Conservation (phyloP, 1,139 yeast genomes). For the Williopsis jadinii region DNA sequence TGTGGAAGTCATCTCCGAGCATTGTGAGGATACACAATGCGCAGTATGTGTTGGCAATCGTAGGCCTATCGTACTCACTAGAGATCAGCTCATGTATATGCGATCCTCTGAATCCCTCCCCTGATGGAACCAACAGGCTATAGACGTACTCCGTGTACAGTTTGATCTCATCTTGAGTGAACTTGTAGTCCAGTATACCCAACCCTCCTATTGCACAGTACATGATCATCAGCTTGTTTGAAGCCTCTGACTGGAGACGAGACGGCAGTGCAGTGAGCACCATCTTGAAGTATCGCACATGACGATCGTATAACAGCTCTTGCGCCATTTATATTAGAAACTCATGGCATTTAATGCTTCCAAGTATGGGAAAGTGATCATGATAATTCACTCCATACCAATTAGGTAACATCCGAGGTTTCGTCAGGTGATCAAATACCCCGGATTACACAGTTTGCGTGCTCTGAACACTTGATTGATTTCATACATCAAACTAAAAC, state of each 20-base stretch:
- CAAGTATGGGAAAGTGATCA: too few relatives aligned
- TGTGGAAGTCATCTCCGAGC: slow-evolving; percentile 34
- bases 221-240: slow-evolving; percentile 56
- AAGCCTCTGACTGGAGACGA: slow-evolving; percentile 48
- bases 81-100: slow-evolving; percentile 30
- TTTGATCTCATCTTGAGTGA: slow-evolving; percentile 23
- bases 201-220: slow-evolving; percentile 66
- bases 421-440: too few relatives aligned
- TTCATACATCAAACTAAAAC: too few relatives aligned
- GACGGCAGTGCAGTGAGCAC: slow-evolving; percentile 47
- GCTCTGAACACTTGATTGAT: too few relatives aligned
- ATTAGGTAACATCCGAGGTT: too few relatives aligned
- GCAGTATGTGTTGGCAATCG: slow-evolving; percentile 63
- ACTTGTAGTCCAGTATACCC: slow-evolving; percentile 39
- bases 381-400: too few relatives aligned
- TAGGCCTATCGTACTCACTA: slow-evolving; percentile 47
- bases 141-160: slow-evolving; percentile 42
- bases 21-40: slow-evolving; percentile 46
- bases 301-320: slow-evolving; percentile 25
- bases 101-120: slow-evolving; percentile 52
- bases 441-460: too few relatives aligned
- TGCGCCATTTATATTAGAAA: too few relatives aligned
- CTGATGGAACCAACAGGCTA: slow-evolving; percentile 34
- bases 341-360: too few relatives aligned
- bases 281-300: slow-evolving; percentile 42